Percentiles rank a stretch among this genome's conserved stretches.
These are phyloP conservation scores for Eimeria falciformis DNA, from an alignment of 169 alveolate species.

Conservation along the genomic window DNA sequence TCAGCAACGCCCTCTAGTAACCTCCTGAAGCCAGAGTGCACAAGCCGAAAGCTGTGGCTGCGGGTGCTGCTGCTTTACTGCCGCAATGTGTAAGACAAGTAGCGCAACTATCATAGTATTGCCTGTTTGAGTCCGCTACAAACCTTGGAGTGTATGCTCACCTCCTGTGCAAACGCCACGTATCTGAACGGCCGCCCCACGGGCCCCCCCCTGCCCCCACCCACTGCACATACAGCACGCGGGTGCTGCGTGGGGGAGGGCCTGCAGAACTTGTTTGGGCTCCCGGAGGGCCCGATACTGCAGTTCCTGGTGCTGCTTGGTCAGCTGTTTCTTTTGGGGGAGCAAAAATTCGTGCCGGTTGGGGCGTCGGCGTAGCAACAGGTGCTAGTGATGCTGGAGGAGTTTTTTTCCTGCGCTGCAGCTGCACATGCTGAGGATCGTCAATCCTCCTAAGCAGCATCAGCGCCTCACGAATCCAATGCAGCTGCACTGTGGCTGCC, in stretches of 20 bases:
- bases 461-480: conserved; percentile 71
- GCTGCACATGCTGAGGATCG: conserved; percentile 58
- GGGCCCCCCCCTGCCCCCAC: conserved; percentile 63
- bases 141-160: neutral
- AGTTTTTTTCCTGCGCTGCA: conserved; percentile 70
- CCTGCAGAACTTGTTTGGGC: neutral
- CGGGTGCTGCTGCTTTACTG: neutral
- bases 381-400: conserved; percentile 21
- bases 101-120: neutral
- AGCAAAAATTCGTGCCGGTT: conserved; percentile 13
- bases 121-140: neutral
- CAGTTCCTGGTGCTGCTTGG: neutral
- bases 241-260: conserved; percentile 34
- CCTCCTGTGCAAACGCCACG: conserved; percentile 62
- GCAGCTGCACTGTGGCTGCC: conserved; percentile 34
- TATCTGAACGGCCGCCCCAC: conserved; percentile 64
- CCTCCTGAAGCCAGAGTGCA: conserved; percentile 22
- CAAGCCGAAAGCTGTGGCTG: no score
- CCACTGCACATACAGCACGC: conserved; percentile 66
- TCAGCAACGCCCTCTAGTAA: conserved; percentile 58
- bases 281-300: neutral
- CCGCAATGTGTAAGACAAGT: neutral
- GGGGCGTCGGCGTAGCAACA: conserved; percentile 35
- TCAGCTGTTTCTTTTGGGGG: conserved; percentile 18
- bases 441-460: conserved; percentile 56